Conservation (phyloP, 1,284 basidiomycete species). For the Cutaneotrichosporon sp. region DNA sequence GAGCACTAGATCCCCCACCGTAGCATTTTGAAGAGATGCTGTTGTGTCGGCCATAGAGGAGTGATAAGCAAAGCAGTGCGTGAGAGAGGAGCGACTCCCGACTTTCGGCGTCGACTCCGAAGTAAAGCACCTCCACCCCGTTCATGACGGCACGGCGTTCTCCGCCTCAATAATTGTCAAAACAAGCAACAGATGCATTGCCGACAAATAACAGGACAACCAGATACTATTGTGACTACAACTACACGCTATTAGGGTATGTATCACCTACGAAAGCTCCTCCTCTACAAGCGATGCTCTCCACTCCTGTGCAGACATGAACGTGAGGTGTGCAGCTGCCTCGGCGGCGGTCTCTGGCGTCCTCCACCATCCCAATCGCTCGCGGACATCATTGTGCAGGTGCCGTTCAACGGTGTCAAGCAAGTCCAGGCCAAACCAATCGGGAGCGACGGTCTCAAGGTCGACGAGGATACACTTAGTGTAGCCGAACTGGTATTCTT, state of each 20-base stretch:
- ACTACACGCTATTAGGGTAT: no score
- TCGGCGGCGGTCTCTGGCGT: neutral
- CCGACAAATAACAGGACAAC: no score
- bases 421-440: neutral
- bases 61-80: no score
- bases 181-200: no score
- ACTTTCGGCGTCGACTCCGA: no score
- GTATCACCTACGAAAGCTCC: no score
- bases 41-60: neutral
- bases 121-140: no score
- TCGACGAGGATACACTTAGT: neutral
- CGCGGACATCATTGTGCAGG: neutral
- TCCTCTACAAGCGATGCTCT: neutral
- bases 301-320: neutral
- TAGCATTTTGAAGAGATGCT: neutral
- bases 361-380: neutral
- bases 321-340: neutral
- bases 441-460: neutral
- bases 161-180: no score
- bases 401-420: neutral
- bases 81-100: no score
- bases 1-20: no score
- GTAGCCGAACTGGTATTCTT: neutral
- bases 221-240: no score
- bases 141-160: no score